Percentiles rank a stretch among this genome's conserved stretches.
Conservation (phyloP, 2,329 filamentous ascomycete species). For the Colletotrichum horii region DNA sequence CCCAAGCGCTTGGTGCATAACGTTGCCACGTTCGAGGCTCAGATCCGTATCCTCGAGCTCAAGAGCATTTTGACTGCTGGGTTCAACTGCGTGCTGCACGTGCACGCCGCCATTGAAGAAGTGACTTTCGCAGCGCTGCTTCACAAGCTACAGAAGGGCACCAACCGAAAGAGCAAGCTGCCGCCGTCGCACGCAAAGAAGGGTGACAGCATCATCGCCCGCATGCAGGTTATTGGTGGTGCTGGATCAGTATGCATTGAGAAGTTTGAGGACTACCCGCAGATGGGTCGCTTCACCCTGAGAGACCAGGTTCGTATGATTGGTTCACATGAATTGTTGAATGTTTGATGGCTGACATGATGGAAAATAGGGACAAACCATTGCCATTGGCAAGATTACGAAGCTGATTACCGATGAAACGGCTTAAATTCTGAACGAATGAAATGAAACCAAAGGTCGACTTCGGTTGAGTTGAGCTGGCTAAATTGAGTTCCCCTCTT, state of each 20-base stretch:
- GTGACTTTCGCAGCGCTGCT: constrained; percentile 88
- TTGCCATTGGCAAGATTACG: constrained; percentile 99
- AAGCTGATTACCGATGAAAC: constrained; percentile 68
- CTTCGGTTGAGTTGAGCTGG: not conserved
- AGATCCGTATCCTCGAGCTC: constrained; percentile 93
- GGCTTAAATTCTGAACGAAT: constrained; percentile 26
- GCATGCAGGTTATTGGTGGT: constrained; percentile 85
- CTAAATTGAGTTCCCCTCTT: not conserved
- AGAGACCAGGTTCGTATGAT: constrained; percentile 74
- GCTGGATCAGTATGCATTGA: constrained; percentile 91
- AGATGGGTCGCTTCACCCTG: constrained; percentile 89
- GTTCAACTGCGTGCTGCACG: constrained; percentile 97
- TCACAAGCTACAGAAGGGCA: constrained; percentile 96
- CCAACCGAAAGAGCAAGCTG: constrained; percentile 89
- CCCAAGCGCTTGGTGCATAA: constrained; percentile 93
- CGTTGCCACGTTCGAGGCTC: constrained; percentile 89
- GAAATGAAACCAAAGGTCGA: not conserved
- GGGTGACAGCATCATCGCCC: constrained; percentile 85
- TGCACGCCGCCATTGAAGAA: constrained; percentile 97
- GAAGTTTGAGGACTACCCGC: constrained; percentile 93
- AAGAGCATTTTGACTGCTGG: constrained; percentile 93
- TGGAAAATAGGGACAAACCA: constrained; percentile 83
- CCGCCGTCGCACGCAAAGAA: constrained; percentile 89
- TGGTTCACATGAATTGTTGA: not conserved
- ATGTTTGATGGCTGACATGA: constrained; percentile 21